These are phyloP conservation scores for Leptographium flavum DNA, from an alignment of 2,329 filamentous ascomycete species.

Conservation along the genomic window DNA sequence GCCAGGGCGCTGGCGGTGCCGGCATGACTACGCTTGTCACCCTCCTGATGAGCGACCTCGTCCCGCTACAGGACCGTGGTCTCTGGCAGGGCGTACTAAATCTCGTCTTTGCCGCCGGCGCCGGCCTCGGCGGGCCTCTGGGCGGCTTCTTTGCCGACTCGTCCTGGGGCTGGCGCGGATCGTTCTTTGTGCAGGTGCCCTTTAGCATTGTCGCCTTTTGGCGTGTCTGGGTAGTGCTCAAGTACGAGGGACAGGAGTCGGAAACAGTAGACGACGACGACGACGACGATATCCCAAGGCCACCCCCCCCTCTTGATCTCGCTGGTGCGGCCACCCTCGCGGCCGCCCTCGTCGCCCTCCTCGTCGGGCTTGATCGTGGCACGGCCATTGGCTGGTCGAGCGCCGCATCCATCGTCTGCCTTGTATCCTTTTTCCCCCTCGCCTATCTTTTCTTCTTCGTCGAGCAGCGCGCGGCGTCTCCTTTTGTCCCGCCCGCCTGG, in stretches of 20 bases:
- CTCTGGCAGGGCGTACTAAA: slow-evolving; percentile 63
- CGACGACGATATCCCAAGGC: no score
- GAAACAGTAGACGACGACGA: no score
- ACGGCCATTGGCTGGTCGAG: background rate
- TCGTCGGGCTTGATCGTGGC: background rate
- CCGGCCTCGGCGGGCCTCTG: slow-evolving; percentile 41
- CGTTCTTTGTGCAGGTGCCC: background rate
- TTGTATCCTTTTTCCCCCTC: background rate
- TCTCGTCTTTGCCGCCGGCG: slow-evolving; percentile 53
- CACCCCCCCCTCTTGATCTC: background rate
- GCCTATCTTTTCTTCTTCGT: background rate
- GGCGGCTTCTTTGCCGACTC: background rate
- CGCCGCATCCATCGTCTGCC: background rate
- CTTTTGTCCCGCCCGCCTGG: background rate
- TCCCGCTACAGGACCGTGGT: slow-evolving; percentile 54
- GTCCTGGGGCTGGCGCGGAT: background rate
- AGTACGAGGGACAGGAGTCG: no score
- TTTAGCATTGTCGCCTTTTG: background rate
- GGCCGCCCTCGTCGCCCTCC: background rate
- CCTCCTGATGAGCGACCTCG: slow-evolving; percentile 56
- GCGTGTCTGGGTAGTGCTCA: background rate
- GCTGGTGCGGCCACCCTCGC: background rate
- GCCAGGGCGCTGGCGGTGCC: slow-evolving; percentile 47
- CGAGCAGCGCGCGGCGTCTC: background rate
- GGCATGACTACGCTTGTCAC: slow-evolving; percentile 59